A percentile compares a stretch with the other conserved stretches of the same genome.
Evolutionary conservation across 2,329 filamentous ascomycete species (phyloP).

Genomic region (Chalara sp.): DNA sequence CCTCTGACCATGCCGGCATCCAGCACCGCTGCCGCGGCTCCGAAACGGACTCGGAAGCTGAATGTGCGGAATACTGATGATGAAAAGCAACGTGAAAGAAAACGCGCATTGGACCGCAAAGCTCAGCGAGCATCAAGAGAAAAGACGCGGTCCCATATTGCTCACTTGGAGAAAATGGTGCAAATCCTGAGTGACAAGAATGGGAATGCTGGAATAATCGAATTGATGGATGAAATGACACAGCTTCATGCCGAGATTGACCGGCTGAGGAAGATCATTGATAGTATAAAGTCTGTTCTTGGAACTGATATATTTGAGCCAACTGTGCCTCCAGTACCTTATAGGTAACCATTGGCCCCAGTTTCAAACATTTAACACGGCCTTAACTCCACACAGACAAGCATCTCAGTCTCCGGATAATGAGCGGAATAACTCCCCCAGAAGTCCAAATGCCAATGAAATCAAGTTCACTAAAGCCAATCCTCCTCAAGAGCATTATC

Average conservation of each 20-base stretch:
- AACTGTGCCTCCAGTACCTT: not conserved
- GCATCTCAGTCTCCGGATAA: not conserved
- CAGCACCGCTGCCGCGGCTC: not conserved
- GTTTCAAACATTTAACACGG: not conserved
- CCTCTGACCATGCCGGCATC: not conserved
- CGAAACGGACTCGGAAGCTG: not conserved
- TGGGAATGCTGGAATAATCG: conserved; percentile 7
- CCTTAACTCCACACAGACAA: not conserved
- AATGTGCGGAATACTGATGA: conserved; percentile 1
- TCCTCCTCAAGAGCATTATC: not conserved
- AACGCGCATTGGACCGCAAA: conserved; percentile 14
- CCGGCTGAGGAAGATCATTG: conserved; percentile 13
- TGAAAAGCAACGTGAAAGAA: conserved; percentile 10
- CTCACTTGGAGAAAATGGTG: conserved; percentile 14
- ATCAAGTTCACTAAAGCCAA: not conserved
- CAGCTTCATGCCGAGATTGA: conserved; percentile 12
- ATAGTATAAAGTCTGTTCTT: conserved; percentile 9
- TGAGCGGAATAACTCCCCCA: not conserved
- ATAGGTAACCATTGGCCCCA: not conserved
- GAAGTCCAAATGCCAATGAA: not conserved
- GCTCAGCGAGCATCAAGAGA: conserved; percentile 14
- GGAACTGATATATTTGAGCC: conserved; percentile 1
- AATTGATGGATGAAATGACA: conserved; percentile 12
- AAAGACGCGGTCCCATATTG: conserved; percentile 13
- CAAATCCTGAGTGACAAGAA: conserved; percentile 11